These are phyloP conservation scores for Haematococcus sp. DNA, from an alignment of 139 green algal genomes.

Conservation along the genomic window DNA sequence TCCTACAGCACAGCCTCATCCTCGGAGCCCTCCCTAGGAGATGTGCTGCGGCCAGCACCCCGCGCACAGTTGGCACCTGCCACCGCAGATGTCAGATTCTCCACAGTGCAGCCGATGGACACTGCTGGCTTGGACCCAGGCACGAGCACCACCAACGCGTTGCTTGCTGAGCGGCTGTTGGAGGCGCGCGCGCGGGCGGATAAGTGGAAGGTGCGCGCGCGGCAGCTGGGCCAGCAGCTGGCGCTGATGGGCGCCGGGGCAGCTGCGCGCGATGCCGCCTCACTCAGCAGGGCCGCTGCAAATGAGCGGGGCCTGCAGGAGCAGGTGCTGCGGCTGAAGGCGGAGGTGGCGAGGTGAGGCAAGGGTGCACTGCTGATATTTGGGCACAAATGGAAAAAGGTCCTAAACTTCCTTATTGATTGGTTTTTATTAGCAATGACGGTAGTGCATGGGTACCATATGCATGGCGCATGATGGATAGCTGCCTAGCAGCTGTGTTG, in stretches of 20 bases:
- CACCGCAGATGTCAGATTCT: too few species aligned
- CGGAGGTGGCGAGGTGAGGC: slow-evolving; percentile 15
- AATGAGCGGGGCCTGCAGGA: background rate
- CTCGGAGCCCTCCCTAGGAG: background rate
- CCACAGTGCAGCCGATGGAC: too few species aligned
- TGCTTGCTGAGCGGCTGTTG: slow-evolving; percentile 19
- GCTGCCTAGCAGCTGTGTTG: too few species aligned
- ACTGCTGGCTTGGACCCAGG: background rate
- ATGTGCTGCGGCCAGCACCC: background rate
- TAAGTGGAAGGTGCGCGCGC: slow-evolving; percentile 47
- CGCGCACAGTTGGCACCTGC: too few species aligned
- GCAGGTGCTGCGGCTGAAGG: slow-evolving; percentile 5
- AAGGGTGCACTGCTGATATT: background rate
- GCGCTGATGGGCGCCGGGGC: slow-evolving; percentile 19
- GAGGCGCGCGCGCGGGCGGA: slow-evolving; percentile 22
- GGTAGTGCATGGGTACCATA: too few species aligned
- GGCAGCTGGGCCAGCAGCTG: slow-evolving; percentile 39
- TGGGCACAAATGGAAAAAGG: too few species aligned
- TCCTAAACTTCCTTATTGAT: too few species aligned
- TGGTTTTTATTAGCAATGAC: too few species aligned
- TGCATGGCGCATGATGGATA: too few species aligned
- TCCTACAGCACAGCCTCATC: background rate
- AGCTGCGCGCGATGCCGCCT: slow-evolving; percentile 28
- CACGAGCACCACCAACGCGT: background rate
- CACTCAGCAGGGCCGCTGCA: slow-evolving; percentile 9